phyloP scores from a whole-genome alignment of 768 basidiomycete genomes.

The Boletus coccyginus region DNA sequence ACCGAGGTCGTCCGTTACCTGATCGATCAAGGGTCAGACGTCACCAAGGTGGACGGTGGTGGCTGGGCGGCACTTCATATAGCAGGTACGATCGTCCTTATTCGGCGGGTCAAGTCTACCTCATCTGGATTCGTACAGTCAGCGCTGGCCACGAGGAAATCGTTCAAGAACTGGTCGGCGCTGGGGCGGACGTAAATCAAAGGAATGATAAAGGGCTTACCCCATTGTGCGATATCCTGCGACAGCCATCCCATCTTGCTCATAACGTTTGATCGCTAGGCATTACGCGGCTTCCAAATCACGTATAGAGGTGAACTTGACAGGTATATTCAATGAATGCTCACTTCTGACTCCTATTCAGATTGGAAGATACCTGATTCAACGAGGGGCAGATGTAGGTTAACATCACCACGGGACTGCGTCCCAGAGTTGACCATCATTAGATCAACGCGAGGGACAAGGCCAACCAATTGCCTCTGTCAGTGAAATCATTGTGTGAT shows the following conservation, averaged over 20 bases:
- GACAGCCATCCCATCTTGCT: neutral
- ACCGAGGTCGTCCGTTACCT: slow-evolving; percentile 65
- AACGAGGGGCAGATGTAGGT: slow-evolving; percentile 89
- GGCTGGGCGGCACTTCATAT: slow-evolving; percentile 84
- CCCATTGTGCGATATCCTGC: slow-evolving; percentile 56
- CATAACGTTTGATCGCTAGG: slow-evolving; percentile 38
- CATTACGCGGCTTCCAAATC: slow-evolving; percentile 95
- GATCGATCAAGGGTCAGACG: slow-evolving; percentile 66
- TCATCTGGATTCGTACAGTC: slow-evolving; percentile 40
- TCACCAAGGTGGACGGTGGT: slow-evolving; percentile 58
- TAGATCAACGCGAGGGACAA: slow-evolving; percentile 95
- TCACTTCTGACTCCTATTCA: slow-evolving; percentile 35
- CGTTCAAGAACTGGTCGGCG: slow-evolving; percentile 73
- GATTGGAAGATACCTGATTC: slow-evolving; percentile 86
- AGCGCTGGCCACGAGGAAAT: slow-evolving; percentile 79
- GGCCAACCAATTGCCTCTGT: slow-evolving; percentile 91
- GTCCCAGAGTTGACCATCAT: slow-evolving; percentile 31
- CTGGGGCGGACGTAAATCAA: slow-evolving; percentile 79
- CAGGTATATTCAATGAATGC: slow-evolving; percentile 24
- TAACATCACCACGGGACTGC: slow-evolving; percentile 23
- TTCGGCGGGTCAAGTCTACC: neutral
- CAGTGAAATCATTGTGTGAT: slow-evolving; percentile 6
- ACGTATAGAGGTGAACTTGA: slow-evolving; percentile 63
- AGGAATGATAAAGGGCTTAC: slow-evolving; percentile 82
- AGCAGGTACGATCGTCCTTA: slow-evolving; percentile 46